Evolutionary conservation across 2,329 filamentous ascomycete species (phyloP).

Genomic region (Botrytis elliptica): DNA sequence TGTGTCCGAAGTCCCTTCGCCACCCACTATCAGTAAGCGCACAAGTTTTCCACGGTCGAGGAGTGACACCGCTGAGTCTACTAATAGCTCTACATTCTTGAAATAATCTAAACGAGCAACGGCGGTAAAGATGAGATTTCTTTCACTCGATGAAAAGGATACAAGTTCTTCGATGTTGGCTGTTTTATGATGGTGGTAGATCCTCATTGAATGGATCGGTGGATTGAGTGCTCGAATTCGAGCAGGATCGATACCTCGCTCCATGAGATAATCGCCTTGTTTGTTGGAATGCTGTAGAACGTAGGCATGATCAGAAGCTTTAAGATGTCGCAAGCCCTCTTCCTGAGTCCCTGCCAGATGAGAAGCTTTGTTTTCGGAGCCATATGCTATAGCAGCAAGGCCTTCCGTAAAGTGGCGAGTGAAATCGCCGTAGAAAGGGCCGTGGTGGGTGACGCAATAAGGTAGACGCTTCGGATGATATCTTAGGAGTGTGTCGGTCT

Average conservation of each 20-base stretch:
- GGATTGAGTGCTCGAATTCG: conserved; percentile 24
- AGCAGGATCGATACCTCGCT: conserved; percentile 20
- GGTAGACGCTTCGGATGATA: conserved; percentile 24
- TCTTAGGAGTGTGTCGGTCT: conserved; percentile 25
- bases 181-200: not conserved
- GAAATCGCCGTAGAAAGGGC: conserved; percentile 25
- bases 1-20: conserved; percentile 18
- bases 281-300: conserved; percentile 25
- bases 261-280: conserved; percentile 26
- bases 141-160: conserved; percentile 18
- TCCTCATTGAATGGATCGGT: conserved; percentile 22
- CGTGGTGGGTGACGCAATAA: conserved; percentile 27
- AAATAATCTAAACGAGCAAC: conserved; percentile 27
- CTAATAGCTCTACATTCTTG: conserved; percentile 25
- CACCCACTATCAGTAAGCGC: conserved; percentile 23
- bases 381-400: conserved; percentile 25
- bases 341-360: conserved; percentile 23
- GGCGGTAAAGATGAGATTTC: conserved; percentile 24
- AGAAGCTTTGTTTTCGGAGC: conserved; percentile 23
- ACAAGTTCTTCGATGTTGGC: not conserved
- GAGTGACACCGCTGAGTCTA: conserved; percentile 23
- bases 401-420: conserved; percentile 20
- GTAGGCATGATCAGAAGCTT: conserved; percentile 21
- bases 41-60: conserved; percentile 16
- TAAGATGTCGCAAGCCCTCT: conserved; percentile 22